Percentiles rank a stretch among this genome's conserved stretches.
Conservation (phyloP, 345 rosid species). For the Sapria himalayana region DNA sequence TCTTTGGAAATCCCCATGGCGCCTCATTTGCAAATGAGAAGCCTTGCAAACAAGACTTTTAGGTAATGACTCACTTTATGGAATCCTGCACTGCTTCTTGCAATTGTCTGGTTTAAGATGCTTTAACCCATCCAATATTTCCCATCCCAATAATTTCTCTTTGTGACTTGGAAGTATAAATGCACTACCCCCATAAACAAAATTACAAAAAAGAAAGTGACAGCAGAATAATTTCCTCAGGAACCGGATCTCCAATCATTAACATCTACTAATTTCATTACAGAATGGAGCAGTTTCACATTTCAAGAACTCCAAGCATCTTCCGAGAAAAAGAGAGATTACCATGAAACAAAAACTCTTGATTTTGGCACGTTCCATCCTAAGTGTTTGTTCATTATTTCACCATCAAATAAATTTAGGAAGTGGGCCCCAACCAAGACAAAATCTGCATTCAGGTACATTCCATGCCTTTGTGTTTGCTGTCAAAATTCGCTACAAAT, state of each 20-base stretch:
- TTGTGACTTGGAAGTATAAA: constrained; percentile 16
- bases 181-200: constrained; percentile 19
- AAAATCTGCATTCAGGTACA: too few species aligned
- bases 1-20: constrained; percentile 31
- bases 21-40: constrained; percentile 39
- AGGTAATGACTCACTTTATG: constrained; percentile 36
- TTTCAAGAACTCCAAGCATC: too few species aligned
- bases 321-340: too few species aligned
- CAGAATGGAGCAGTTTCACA: too few species aligned
- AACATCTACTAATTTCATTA: too few species aligned
- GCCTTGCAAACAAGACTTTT: constrained; percentile 22
- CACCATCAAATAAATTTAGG: too few species aligned
- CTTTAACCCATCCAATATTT: constrained; percentile 10
- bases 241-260: constrained; percentile 18
- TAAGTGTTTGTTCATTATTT: too few species aligned
- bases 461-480: too few species aligned
- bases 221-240: constrained; percentile 17
- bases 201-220: constrained; percentile 20
- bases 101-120: constrained; percentile 13
- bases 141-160: constrained; percentile 21
- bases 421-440: too few species aligned
- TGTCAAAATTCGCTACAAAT: too few species aligned
- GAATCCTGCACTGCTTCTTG: constrained; percentile 25
- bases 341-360: too few species aligned
- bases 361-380: too few species aligned